Percentiles rank a stretch among this genome's conserved stretches.
These are phyloP conservation scores for Gnomoniopsis sp. DNA, from an alignment of 2,329 filamentous ascomycete species.

Conservation along the genomic window DNA sequence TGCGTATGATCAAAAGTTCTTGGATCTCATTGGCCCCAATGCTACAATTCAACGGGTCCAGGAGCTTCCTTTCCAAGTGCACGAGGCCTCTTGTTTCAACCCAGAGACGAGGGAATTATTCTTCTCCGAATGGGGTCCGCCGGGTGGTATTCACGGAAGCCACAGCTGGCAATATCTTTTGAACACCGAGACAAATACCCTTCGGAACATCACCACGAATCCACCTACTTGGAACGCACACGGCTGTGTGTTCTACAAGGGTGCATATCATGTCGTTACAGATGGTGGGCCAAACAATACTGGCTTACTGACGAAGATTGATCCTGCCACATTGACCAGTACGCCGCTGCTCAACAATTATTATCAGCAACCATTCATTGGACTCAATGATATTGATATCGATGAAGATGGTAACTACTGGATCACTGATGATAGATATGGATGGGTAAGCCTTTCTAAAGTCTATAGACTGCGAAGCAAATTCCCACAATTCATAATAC, in stretches of 20 bases:
- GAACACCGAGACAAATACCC: background rate
- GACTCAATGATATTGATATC: constrained; percentile 1
- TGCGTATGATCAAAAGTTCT: background rate
- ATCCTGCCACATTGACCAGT: background rate
- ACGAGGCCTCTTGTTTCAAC: background rate
- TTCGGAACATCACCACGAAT: background rate
- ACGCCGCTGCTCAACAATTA: background rate
- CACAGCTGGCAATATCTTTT: background rate
- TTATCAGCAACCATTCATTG: background rate
- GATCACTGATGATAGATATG: constrained; percentile 1
- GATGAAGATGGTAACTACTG: constrained; percentile 1
- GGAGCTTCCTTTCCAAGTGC: background rate
- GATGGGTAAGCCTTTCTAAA: background rate
- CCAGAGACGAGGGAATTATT: background rate
- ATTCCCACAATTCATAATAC: no score
- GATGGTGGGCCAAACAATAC: background rate
- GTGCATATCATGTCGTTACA: background rate
- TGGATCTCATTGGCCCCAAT: background rate
- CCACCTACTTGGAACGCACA: background rate
- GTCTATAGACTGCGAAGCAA: background rate
- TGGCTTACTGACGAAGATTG: background rate
- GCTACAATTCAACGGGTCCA: background rate
- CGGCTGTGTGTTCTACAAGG: background rate
- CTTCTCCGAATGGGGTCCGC: background rate
- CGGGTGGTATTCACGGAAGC: background rate